phyloP scores from a whole-genome alignment of 305 asterid species.

The Fraxinus angustifolia region DNA sequence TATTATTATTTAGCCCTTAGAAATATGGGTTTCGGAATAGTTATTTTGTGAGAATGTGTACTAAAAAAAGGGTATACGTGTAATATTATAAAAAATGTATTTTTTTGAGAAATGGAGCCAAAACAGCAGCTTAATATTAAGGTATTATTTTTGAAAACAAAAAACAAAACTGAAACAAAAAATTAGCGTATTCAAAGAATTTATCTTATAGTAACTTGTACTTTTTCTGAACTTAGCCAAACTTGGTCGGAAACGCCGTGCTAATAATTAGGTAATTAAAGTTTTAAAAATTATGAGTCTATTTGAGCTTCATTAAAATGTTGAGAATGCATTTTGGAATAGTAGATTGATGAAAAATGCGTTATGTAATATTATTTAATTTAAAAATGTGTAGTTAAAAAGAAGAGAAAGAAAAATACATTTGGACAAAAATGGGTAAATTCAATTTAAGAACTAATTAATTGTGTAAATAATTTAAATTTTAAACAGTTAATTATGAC shows the following conservation, averaged over 20 bases:
- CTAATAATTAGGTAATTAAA: not conserved
- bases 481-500: not conserved
- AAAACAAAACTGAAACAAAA: not conserved
- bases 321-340: too few species aligned
- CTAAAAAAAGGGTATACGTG: not conserved
- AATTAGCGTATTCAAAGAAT: not conserved
- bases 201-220: not conserved
- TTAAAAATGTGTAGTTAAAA: not conserved
- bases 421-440: not conserved
- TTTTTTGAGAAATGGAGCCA: not conserved
- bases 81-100: not conserved
- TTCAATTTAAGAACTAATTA: not conserved
- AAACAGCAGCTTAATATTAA: too few species aligned
- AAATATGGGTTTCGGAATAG: too few species aligned
- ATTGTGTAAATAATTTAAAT: not conserved
- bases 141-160: too few species aligned
- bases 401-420: too few species aligned
- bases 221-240: not conserved
- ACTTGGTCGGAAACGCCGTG: not conserved
- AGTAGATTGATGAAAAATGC: too few species aligned
- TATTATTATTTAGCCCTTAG: too few species aligned
- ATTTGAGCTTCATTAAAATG: too few species aligned
- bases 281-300: too few species aligned
- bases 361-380: too few species aligned
- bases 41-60: too few species aligned